Base-by-base conservation (phyloP, 2,329 filamentous ascomycete species). In the Tolypocladium paradoxum region DNA sequence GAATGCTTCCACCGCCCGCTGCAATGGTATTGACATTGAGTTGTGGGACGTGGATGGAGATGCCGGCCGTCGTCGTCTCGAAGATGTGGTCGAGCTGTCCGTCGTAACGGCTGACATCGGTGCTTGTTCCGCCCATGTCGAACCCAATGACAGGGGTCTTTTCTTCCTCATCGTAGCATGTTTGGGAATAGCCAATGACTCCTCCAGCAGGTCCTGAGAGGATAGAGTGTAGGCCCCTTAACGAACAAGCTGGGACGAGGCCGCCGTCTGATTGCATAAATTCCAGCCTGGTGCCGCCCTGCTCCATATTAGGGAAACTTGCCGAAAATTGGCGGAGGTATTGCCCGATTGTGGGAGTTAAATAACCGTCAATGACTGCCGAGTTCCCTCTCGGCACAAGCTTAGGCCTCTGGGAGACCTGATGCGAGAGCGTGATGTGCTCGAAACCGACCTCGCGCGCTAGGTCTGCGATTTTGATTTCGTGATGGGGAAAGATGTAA, bases 1-100 rank as follows among this genome's bases (percentile, higher is more conserved):
- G 71, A 16, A 82, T 74, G 1, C 81, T 85, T n/a, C 85, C 84
- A 55, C 86, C 87, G 22, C 86, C 86, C 7, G 87, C 85, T 29
- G 87, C 87, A 5, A 90, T 86, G 1, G 88, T 92, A 64, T 88
- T 88, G 64, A 92, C 90, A 60, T 91, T 87, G 1, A 91, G 76
- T 62, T 90, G 87, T 0, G 88, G 87, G 1, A 83, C 85, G 57
- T 90, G 87, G 11, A 91, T 88, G 1, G 85, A 85, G 1, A 91
- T 82, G 14, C 87, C 88, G 0, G 88, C 87, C 0, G 85, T 90
- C 0, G 84, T 89, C 0, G 85, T 89, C 62, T 90, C 87, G 56
- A 90, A 89, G 0, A 72, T 64, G 47, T 74, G 70, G 31, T 72
- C 71, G 34, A 68, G 69, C 1, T 64, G 63, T 1, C 72, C 71